These are phyloP conservation scores for Oryza australiensis DNA, from an alignment of 176 grass and related monocot genomes.

Conservation along the genomic window DNA sequence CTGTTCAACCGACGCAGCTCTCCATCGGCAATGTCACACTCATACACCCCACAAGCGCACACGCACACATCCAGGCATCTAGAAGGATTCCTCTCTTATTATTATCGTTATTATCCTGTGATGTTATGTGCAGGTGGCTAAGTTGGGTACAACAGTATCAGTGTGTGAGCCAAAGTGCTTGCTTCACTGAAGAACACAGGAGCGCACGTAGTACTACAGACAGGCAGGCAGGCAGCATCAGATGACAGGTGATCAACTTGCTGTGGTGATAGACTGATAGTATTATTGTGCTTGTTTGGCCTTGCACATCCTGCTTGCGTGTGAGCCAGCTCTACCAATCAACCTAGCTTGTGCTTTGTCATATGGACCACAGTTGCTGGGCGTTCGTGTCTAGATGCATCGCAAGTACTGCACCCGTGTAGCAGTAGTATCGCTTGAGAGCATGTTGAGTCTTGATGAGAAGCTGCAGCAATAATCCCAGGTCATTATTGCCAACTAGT, in stretches of 20 bases:
- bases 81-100: slow-evolving; percentile 22
- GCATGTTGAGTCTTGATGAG: no score
- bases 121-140: background rate
- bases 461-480: no score
- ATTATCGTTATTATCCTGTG: background rate
- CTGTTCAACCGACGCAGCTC: background rate
- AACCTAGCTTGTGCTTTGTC: no score
- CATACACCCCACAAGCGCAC: background rate
- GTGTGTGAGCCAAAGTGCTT: background rate
- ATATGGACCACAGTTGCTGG: no score
- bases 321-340: no score
- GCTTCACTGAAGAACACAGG: background rate
- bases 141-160: background rate
- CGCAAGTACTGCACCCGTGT: no score
- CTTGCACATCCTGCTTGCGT: no score
- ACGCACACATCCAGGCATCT: slow-evolving; percentile 29
- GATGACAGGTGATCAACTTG: background rate
- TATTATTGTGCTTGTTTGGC: no score
- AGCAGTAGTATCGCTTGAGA: no score
- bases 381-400: no score
- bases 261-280: background rate
- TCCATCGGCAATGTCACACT: background rate
- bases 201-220: background rate
- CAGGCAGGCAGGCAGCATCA: background rate
- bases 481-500: no score